These are phyloP conservation scores for Nakaseomyces nivariensis DNA, from an alignment of 1,139 yeast species.

Conservation along the genomic window DNA sequence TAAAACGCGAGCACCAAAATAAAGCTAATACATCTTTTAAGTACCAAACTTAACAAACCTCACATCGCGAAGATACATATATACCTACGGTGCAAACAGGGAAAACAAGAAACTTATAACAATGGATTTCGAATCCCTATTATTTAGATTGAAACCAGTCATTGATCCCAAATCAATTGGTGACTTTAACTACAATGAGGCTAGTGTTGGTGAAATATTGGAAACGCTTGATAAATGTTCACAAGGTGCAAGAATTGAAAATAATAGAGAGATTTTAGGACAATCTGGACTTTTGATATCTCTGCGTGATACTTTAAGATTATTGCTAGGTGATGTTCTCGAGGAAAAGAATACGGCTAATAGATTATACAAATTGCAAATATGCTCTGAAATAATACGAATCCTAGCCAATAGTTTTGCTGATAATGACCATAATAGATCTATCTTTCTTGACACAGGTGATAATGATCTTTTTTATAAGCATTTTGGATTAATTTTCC, in stretches of 20 bases:
- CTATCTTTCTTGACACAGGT: conserved; percentile 8
- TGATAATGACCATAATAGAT: conserved; percentile 26
- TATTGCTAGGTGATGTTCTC: conserved; percentile 12
- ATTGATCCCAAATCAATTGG: conserved; percentile 12
- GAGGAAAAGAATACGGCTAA: conserved; percentile 2
- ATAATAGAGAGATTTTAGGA: conserved; percentile 24
- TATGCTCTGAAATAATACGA: conserved; percentile 24
- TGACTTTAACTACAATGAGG: conserved; percentile 14
- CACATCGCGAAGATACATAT: no score
- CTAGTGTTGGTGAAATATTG: conserved; percentile 12
- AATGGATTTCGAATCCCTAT: conserved; percentile 28
- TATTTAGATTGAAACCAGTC: conserved; percentile 26
- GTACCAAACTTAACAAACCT: no score
- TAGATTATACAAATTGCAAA: conserved; percentile 6
- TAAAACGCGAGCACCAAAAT: no score
- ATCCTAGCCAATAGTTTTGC: conserved; percentile 27
- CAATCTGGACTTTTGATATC: conserved; percentile 20
- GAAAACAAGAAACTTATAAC: neutral
- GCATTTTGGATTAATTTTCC: conserved; percentile 14
- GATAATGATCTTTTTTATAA: conserved; percentile 11
- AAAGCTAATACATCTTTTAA: neutral
- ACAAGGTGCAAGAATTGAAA: conserved; percentile 21
- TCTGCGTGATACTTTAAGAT: conserved; percentile 12
- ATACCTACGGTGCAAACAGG: no score
- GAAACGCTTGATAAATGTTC: conserved; percentile 25